Evolutionary conservation across 2,329 filamentous ascomycete genomes (phyloP).

Genomic region (Fusarium sp.): DNA sequence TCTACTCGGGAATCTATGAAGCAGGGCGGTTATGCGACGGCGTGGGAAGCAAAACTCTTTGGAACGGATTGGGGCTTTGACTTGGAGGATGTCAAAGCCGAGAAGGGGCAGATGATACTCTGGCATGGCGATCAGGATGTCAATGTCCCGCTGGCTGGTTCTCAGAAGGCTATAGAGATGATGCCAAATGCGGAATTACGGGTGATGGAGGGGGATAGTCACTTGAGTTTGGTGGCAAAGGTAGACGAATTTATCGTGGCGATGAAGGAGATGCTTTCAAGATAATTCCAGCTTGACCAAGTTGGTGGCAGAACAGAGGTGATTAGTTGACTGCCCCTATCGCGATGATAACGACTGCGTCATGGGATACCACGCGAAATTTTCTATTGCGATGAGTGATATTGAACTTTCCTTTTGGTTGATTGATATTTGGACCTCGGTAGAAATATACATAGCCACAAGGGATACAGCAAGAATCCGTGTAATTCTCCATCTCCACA

Average conservation of each 20-base stretch:
- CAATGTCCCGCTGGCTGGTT: slow-evolving; percentile 21
- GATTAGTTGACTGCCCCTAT: not conserved
- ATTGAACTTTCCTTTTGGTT: not conserved
- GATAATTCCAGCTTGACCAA: not conserved
- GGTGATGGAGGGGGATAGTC: slow-evolving; percentile 25
- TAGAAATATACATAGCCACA: not conserved
- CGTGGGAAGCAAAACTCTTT: slow-evolving; percentile 28
- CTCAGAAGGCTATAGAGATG: slow-evolving; percentile 16
- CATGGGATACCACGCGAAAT: not conserved
- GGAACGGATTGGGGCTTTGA: slow-evolving; percentile 33
- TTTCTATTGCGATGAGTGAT: not conserved
- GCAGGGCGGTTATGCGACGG: slow-evolving; percentile 15
- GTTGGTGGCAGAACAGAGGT: not conserved
- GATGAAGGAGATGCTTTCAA: slow-evolving; percentile 22
- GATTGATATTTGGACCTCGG: too few species aligned
- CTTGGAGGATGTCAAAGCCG: slow-evolving; percentile 26
- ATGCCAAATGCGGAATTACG: slow-evolving; percentile 24
- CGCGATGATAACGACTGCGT: not conserved
- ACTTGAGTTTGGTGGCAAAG: slow-evolving; percentile 26
- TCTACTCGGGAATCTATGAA: slow-evolving; percentile 23
- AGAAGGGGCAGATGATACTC: slow-evolving; percentile 27
- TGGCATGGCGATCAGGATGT: slow-evolving; percentile 34
- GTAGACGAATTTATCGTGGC: slow-evolving; percentile 1
- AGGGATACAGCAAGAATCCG: not conserved
- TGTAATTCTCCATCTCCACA: not conserved